A percentile compares a stretch with the other conserved stretches of the same genome.
Evolutionary conservation across 1,284 basidiomycete genomes (phyloP).

Genomic region (Ganoderma lucidum): DNA sequence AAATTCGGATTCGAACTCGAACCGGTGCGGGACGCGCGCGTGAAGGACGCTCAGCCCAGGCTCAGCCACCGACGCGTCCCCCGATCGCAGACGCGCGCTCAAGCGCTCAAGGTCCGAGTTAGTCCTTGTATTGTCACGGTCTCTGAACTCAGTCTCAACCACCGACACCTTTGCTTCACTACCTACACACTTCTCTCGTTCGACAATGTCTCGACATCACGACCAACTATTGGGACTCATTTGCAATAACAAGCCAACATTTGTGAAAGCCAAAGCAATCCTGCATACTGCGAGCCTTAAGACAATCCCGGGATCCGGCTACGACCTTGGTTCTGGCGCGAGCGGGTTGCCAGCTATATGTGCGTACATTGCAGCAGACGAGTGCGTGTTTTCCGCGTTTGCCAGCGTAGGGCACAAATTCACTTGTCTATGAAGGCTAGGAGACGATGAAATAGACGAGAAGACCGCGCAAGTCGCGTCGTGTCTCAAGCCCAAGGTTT

Average conservation of each 20-base stretch:
- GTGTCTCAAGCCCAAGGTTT: constrained; percentile 44
- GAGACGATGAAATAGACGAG: constrained; percentile 43
- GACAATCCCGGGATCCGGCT: constrained; percentile 46
- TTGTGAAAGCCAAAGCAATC: constrained; percentile 36
- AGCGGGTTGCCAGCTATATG: constrained; percentile 46
- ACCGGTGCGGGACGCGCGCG: neutral
- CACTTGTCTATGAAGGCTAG: constrained; percentile 33
- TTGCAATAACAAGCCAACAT: constrained; percentile 37
- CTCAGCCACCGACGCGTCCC: constrained; percentile 27
- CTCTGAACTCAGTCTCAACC: constrained; percentile 20
- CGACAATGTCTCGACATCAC: constrained; percentile 32
- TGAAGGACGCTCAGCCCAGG: constrained; percentile 11
- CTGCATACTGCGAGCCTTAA: constrained; percentile 39
- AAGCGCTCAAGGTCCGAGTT: no score
- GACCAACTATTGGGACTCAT: constrained; percentile 24
- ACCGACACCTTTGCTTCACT: neutral
- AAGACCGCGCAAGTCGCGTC: constrained; percentile 44
- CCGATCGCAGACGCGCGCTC: constrained; percentile 9
- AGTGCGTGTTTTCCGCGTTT: constrained; percentile 33
- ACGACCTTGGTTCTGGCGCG: constrained; percentile 41
- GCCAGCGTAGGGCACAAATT: neutral
- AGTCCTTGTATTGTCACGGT: no score
- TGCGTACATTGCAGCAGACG: constrained; percentile 46
- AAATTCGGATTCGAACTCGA: neutral
- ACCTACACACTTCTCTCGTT: neutral